These are phyloP conservation scores for Globisporangium barbulae DNA, from an alignment of 352 stramenopile species.

Conservation along the genomic window DNA sequence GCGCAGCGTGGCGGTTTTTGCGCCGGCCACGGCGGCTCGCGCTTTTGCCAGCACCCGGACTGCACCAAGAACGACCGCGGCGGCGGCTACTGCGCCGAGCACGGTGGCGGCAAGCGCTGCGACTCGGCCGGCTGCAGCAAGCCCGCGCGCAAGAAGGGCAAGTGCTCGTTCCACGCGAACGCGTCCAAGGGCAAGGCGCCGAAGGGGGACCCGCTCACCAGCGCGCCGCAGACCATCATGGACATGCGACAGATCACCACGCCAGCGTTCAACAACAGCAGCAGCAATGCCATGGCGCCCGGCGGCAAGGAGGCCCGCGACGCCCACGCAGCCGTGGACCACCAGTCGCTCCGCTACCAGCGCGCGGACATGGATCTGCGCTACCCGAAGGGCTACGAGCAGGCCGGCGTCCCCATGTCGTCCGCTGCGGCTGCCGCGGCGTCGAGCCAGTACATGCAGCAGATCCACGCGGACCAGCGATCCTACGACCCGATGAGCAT, in stretches of 20 bases:
- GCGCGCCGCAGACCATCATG: slow-evolving; percentile 62
- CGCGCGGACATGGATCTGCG: slow-evolving; percentile 70
- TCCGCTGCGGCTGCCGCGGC: neutral
- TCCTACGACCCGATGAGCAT: slow-evolving; percentile 74
- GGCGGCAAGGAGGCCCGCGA: slow-evolving; percentile 45
- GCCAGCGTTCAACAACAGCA: slow-evolving; percentile 39
- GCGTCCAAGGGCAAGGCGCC: slow-evolving; percentile 63
- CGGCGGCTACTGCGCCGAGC: slow-evolving; percentile 81
- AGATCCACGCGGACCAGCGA: slow-evolving; percentile 70
- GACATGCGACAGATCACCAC: slow-evolving; percentile 82
- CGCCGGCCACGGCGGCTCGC: slow-evolving; percentile 72
- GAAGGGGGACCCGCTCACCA: slow-evolving; percentile 38
- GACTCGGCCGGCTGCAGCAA: slow-evolving; percentile 75
- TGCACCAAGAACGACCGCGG: slow-evolving; percentile 88
- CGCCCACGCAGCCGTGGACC: slow-evolving; percentile 25
- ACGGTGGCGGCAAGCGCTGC: slow-evolving; percentile 84
- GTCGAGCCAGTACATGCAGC: slow-evolving; percentile 62
- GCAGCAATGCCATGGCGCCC: slow-evolving; percentile 7
- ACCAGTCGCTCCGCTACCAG: slow-evolving; percentile 47
- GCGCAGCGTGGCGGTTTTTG: slow-evolving; percentile 80
- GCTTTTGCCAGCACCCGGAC: slow-evolving; percentile 80
- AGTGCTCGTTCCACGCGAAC: slow-evolving; percentile 85
- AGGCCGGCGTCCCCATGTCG: slow-evolving; percentile 12
- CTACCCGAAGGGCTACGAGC: slow-evolving; percentile 68
- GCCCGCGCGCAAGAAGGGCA: slow-evolving; percentile 80